These are phyloP conservation scores for Phytomonas sp. DNA, from an alignment of 208 protist species.

Conservation along the genomic window DNA sequence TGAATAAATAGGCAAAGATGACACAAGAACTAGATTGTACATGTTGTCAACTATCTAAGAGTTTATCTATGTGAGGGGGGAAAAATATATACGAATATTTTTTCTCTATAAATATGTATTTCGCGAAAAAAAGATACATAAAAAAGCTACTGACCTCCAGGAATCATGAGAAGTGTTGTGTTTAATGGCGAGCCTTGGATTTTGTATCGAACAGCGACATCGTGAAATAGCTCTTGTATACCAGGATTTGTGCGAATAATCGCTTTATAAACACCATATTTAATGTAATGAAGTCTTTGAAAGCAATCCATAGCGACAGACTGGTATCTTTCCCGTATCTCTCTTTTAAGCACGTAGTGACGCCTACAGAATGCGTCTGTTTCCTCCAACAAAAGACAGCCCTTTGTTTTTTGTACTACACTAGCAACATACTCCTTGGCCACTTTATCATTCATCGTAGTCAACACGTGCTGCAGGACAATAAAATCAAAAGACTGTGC, in stretches of 20 bases:
- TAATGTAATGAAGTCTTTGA: constrained; percentile 22
- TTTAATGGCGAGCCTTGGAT: constrained; percentile 67
- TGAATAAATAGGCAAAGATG: not conserved
- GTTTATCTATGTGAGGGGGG: not conserved
- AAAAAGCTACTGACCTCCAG: not conserved
- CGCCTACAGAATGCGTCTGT: constrained; percentile 59
- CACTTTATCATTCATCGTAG: constrained; percentile 22
- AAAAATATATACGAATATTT: constrained; percentile 3
- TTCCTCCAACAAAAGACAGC: constrained; percentile 52
- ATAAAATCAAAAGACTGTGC: constrained; percentile 50
- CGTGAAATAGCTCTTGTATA: constrained; percentile 23
- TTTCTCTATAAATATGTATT: not conserved
- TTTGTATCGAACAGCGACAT: constrained; percentile 49
- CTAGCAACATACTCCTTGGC: constrained; percentile 20
- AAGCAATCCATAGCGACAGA: constrained; percentile 40
- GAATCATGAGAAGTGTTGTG: constrained; percentile 32
- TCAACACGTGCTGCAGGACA: constrained; percentile 65
- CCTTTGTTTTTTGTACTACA: constrained; percentile 11
- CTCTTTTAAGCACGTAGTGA: constrained; percentile 37
- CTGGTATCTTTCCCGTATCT: constrained; percentile 34
- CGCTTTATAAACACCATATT: constrained; percentile 27
- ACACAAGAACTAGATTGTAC: not conserved
- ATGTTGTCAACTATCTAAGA: not conserved
- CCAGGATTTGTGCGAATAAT: constrained; percentile 35
- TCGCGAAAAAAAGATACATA: not conserved